These are phyloP conservation scores for Asparagopsis taxiformis DNA, from an alignment of 31 red algal species.

Conservation along the genomic window DNA sequence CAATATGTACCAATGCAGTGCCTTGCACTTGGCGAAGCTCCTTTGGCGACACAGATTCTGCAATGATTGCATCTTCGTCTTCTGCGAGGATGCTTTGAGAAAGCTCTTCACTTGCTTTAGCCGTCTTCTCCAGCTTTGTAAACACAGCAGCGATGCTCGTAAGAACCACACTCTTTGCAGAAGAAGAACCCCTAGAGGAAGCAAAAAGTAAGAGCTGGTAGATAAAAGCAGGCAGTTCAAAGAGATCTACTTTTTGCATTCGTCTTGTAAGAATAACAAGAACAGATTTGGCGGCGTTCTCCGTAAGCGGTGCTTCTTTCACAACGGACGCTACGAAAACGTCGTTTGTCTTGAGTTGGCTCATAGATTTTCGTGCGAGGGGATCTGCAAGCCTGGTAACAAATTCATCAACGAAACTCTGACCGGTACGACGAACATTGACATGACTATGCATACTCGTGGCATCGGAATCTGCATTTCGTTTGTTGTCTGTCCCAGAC, in stretches of 20 bases:
- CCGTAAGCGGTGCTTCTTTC: conserved; percentile 53
- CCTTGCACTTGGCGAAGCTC: conserved; percentile 71
- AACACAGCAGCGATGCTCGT: conserved; percentile 35
- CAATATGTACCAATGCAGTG: conserved; percentile 67
- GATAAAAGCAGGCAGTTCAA: conserved; percentile 61
- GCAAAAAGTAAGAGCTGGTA: conserved; percentile 62
- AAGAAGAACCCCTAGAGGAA: conserved; percentile 31
- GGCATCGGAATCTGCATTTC: too few relatives aligned
- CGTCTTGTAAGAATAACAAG: conserved; percentile 20
- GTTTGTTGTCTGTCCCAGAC: conserved; percentile 5
- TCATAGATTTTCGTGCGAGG: neutral
- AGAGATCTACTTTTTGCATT: conserved; percentile 41
- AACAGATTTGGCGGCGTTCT: conserved; percentile 16
- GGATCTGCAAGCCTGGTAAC: conserved; percentile 36
- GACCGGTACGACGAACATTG: conserved; percentile 44
- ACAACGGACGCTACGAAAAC: conserved; percentile 66
- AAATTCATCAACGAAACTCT: conserved; percentile 75
- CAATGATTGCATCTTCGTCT: conserved; percentile 67
- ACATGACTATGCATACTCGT: conserved; percentile 12
- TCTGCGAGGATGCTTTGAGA: conserved; percentile 59
- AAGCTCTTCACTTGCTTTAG: conserved; percentile 10
- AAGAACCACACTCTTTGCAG: conserved; percentile 41
- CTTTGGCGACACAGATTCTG: conserved; percentile 11
- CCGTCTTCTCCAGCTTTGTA: conserved; percentile 45
- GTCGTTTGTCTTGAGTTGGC: conserved; percentile 23